Base-by-base conservation (phyloP, 2,329 filamentous ascomycete genomes). In the Fonsecaea pugnacius region DNA sequence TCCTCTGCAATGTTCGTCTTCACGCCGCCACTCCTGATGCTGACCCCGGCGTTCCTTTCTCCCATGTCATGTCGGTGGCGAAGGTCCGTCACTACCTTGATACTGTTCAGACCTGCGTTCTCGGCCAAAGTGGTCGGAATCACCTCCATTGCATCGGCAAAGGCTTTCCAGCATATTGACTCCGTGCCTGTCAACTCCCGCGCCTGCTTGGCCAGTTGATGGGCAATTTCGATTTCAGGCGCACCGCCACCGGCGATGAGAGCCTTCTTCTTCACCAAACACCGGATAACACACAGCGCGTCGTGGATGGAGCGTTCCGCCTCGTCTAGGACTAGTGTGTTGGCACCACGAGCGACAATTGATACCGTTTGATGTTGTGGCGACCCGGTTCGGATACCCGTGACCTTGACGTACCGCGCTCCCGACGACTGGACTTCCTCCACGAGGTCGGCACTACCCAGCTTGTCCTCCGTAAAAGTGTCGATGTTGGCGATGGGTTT, bases 181-280 rank as follows among this genome's bases (percentile, higher is more conserved):
- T 99, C 95, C 4, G 95, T 97, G 66, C 96, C 96, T 0, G 89
- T 89, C 66, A 97, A 84, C 72, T 89, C 88, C 70, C 93, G 90
- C 8, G 94, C 87, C 75, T 91, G 90, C 78, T 91, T 89, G 63
- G 90, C 87, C 36, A 99, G 86, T 74, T 91, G 86, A 60, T 95
- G 90, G 24, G 95, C 91, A 72, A 99, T 94, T 80, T 98, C 93
- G 73, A 98, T 96, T 79, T 99, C 95, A 30, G 95, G 91, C 1
- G 95, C 95, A 76, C 95, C 95, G 74, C 95, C 95, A 78, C 95
- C 95, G 14, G 96, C 94, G 73, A 99, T 96, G 63, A 99, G 87
- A n/a, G 95, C 95, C 82, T 96, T 96, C 87, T 98, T 99, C 88
- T 99, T 99, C 72, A 99, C 95, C 66, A 99, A 82, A 76, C 95